Evolutionary conservation across 257 asterid genomes (phyloP), one percentile per base, ranked within the genome.

Genomic region (Solanum infundibuliforme): DNA sequence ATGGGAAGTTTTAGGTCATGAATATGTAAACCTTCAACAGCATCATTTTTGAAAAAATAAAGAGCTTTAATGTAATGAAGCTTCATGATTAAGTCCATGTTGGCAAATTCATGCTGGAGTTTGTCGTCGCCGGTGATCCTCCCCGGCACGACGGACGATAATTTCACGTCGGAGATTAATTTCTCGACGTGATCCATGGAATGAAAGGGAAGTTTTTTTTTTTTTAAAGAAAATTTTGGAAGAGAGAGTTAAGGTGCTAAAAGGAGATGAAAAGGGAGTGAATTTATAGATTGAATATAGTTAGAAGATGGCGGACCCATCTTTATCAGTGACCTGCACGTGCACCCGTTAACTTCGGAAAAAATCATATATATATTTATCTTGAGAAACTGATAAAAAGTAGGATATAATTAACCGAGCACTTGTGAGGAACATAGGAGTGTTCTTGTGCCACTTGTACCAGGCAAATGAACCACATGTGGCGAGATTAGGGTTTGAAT

Each of bases 81-180:
- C 86, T 96, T 96, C 93, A 93, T 87, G n/a, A 89, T 89, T 87
- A 95, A 76, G 86, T 96, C 98, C 87, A 89, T 81, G 92, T 89
- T 86, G 31, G 90, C 87, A 35, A 95, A 77, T 65, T 91, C 88
- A 83, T 89, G 92, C 10, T 88, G 92, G 7, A 9, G 38, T 82
- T 87, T 92, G 82, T 90, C 94, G 71, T 90, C 94, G 58, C 89
- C 94, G 36, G 96, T 92, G 87, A 94, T 92, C 87, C 88, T 92
- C 21, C 95, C 95, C 85, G 98, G 98, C 41, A 95, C 98, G 91
- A 93, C 98, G 58, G 93, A 83, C 6, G 93, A 90, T 2, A 90
- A 58, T 60, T 32, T 82, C 23, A 48, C 35, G 35, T 90, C 91
- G 90, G 83, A 87, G 41, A 92, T 79, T 32, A 87, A 11, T 72